Conservation (phyloP, 768 basidiomycete genomes). For the Brasilioporus rufonigricans region DNA sequence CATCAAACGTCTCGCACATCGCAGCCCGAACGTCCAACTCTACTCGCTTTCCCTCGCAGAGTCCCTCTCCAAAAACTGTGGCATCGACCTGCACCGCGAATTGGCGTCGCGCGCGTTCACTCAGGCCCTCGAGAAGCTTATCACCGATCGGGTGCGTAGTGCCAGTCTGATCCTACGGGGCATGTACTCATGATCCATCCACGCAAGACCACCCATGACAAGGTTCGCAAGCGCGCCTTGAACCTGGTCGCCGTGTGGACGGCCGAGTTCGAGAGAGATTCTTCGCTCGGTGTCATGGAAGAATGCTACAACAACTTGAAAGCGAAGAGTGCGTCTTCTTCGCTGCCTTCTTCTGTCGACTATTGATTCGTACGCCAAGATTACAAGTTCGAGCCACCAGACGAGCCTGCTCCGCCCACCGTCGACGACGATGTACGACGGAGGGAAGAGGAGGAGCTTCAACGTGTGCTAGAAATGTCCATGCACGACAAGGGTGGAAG, state of each 20-base stretch:
- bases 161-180: slow-evolving; percentile 4
- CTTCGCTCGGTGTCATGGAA: slow-evolving; percentile 84
- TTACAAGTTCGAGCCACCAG: slow-evolving; percentile 64
- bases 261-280: slow-evolving; percentile 75
- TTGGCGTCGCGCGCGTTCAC: slow-evolving; percentile 90
- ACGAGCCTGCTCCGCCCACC: slow-evolving; percentile 63
- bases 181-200: slow-evolving; percentile 13
- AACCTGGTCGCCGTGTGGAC: slow-evolving; percentile 80
- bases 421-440: slow-evolving; percentile 79
- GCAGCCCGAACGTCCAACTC: slow-evolving; percentile 95
- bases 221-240: slow-evolving; percentile 77
- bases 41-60: slow-evolving; percentile 88
- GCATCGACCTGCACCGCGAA: slow-evolving; percentile 76
- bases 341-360: background rate
- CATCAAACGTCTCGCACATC: slow-evolving; percentile 87
- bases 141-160: slow-evolving; percentile 86
- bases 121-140: slow-evolving; percentile 78
- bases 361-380: slow-evolving; percentile 40
- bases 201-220: slow-evolving; percentile 81
- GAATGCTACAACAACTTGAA: slow-evolving; percentile 82
- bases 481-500: slow-evolving; percentile 89
- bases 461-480: slow-evolving; percentile 90
- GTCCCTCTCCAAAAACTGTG: slow-evolving; percentile 89
- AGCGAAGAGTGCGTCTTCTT: slow-evolving; percentile 62
- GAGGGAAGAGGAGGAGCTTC: slow-evolving; percentile 92